phyloP scores from a whole-genome alignment of 345 rosid genomes.

The Camelina neglecta region DNA sequence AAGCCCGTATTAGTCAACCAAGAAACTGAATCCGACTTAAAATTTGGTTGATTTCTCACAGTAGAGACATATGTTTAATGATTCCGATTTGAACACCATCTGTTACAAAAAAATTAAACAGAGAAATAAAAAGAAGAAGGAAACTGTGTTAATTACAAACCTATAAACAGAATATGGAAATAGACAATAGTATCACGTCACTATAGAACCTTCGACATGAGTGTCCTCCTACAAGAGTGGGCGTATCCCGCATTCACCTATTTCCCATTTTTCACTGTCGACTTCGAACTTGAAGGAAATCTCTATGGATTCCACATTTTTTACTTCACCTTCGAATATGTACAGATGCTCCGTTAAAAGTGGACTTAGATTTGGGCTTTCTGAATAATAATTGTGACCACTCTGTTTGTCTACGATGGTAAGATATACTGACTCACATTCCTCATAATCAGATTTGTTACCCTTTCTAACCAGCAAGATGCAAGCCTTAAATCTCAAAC shows the following conservation, averaged over 20 bases:
- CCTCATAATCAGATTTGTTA: not conserved
- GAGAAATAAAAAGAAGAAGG: not conserved
- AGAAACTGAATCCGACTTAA: too few species aligned
- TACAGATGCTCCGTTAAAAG: not conserved
- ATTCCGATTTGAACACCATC: not conserved
- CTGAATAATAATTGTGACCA: not conserved
- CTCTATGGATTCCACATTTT: not conserved
- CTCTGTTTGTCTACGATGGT: not conserved
- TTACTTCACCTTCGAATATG: not conserved
- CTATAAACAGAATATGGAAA: not conserved
- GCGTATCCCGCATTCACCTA: not conserved
- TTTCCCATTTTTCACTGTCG: not conserved
- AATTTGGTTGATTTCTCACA: too few species aligned
- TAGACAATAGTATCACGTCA: not conserved
- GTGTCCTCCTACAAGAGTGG: not conserved
- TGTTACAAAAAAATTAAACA: not conserved
- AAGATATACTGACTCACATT: not conserved
- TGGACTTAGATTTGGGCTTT: not conserved
- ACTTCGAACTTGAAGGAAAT: not conserved
- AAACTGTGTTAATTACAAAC: not conserved
- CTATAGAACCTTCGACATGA: not conserved
- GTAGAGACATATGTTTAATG: not conserved
- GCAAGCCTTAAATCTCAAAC: not conserved
- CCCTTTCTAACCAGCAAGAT: too few species aligned
- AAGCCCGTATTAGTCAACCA: too few species aligned